Percentiles rank a stretch among this genome's conserved stretches.
phyloP scores from a whole-genome alignment of 1,139 yeast species.

The Yamadazyma atmosphaerica region DNA sequence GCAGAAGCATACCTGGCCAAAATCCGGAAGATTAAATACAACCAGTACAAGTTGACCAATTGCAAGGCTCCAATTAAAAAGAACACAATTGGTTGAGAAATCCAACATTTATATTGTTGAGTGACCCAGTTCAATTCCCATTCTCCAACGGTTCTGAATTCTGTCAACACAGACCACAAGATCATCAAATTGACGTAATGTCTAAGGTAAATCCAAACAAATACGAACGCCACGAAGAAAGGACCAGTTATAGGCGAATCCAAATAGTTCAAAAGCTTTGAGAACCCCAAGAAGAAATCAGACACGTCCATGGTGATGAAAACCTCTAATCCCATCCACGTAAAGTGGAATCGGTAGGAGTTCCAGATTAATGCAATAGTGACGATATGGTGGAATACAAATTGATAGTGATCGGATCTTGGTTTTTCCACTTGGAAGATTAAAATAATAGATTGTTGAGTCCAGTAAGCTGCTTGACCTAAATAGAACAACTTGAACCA shows the following conservation, averaged over 20 bases:
- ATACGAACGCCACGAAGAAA: constrained; percentile 66
- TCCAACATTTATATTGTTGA: constrained; percentile 94
- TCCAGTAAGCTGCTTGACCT: constrained; percentile 96
- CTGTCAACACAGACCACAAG: constrained; percentile 86
- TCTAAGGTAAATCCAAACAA: constrained; percentile 83
- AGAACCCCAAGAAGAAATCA: constrained; percentile 81
- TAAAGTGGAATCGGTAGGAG: constrained; percentile 93
- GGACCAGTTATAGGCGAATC: constrained; percentile 66
- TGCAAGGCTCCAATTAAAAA: constrained; percentile 76
- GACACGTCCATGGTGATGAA: constrained; percentile 96
- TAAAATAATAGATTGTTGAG: constrained; percentile 86
- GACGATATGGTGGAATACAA: constrained; percentile 89
- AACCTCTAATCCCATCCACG: constrained; percentile 90
- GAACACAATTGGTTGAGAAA: constrained; percentile 89
- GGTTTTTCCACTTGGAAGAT: constrained; percentile 89
- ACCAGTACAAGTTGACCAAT: constrained; percentile 84
- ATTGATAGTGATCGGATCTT: constrained; percentile 87
- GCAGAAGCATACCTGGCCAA: constrained; percentile 61
- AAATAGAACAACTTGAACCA: constrained; percentile 80
- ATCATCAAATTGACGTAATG: constrained; percentile 81
- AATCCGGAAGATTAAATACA: constrained; percentile 76
- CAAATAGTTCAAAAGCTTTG: constrained; percentile 83
- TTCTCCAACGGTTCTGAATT: constrained; percentile 81
- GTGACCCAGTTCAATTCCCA: constrained; percentile 83
- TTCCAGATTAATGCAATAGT: constrained; percentile 86